Base-by-base conservation (phyloP, 164 flowering plant genomes). In the Dillenia turbinata region DNA sequence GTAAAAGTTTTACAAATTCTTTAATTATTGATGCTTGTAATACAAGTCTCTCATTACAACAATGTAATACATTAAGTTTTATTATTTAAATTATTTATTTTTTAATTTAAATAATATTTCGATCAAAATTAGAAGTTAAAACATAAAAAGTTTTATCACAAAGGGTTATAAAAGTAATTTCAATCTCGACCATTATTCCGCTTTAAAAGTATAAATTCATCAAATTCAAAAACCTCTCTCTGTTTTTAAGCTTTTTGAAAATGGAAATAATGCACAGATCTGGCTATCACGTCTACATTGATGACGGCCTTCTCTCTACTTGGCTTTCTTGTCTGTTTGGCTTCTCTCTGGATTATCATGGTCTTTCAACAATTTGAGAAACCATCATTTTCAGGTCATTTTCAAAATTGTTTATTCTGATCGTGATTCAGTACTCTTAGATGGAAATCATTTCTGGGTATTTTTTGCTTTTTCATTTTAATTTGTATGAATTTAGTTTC, bases 341-440 rank as follows among this genome's bases (percentile, higher is more conserved):
- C 56, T 77, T 44, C 50, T 84, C 60, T 82, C 85, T 22, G 84
- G 86, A 47, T 76, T 71, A 56, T 84, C 78, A 12, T 93, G 98
- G 98, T 74, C 89, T 7, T 5, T 84, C 62, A 85, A 85, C 72
- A 87, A 92, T 17, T 83, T 76, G 82, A 85, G 62, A 33, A 83
- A 78, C 73, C 86, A 91, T 69, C 94, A 82, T 65, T 80, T 80
- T 72, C 92, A 83, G 98, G 98, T 92, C 55, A 13, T 22, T 56
- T 47, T 54, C 17, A 3, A 7, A 13, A 8, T 24, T 16, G 10
- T 57, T 45, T 13, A 57, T 15, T 57, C n/a, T 5, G 60, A 10
- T 44, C 2, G 26, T 2, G 15, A 45, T 26, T 26, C 12, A 26
- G 10, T 16, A 12, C 10, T 45, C 13, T 44, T 15, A n/a, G 24